phyloP scores from a whole-genome alignment of 371 early-diverging fungal species.

The Apophysomyces sp. region DNA sequence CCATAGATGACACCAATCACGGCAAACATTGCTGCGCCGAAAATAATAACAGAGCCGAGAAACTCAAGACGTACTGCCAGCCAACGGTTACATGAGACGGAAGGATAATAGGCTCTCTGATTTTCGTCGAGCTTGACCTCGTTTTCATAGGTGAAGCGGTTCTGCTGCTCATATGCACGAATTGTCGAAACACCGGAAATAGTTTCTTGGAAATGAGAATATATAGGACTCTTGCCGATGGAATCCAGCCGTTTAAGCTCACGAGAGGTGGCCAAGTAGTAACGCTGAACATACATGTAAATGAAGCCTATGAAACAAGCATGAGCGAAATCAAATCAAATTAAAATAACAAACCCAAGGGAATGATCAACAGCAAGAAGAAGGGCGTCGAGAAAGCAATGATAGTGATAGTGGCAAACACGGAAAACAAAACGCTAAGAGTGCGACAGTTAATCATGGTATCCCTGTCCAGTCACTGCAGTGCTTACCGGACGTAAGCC shows the following conservation, averaged over 20 bases:
- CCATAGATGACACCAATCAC: conserved; percentile 55
- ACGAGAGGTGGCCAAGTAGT: conserved; percentile 73
- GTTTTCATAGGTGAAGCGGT: conserved; percentile 75
- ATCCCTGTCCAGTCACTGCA: conserved; percentile 26
- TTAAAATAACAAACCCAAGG: conserved; percentile 35
- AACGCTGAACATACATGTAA: conserved; percentile 67
- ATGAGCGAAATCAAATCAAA: background rate
- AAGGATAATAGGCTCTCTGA: conserved; percentile 79
- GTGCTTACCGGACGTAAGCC: conserved; percentile 47
- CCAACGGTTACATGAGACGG: conserved; percentile 86
- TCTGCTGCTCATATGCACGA: conserved; percentile 76
- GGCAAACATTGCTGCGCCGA: conserved; percentile 64
- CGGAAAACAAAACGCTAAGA: conserved; percentile 38
- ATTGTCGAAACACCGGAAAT: conserved; percentile 77
- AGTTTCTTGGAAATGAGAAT: conserved; percentile 82
- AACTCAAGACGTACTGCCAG: conserved; percentile 88
- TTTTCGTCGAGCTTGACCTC: conserved; percentile 77
- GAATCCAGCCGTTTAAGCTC: conserved; percentile 84
- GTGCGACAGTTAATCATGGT: conserved; percentile 5
- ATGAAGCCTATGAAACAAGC: conserved; percentile 29
- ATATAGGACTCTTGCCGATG: conserved; percentile 79
- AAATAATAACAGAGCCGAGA: conserved; percentile 63
- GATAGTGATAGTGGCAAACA: conserved; percentile 57
- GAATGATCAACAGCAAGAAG: conserved; percentile 57
- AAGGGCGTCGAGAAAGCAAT: conserved; percentile 64